Percentiles rank a stretch among this genome's conserved stretches.
phyloP scores from a whole-genome alignment of 1,284 basidiomycete genomes.

The Peniophora sp. region DNA sequence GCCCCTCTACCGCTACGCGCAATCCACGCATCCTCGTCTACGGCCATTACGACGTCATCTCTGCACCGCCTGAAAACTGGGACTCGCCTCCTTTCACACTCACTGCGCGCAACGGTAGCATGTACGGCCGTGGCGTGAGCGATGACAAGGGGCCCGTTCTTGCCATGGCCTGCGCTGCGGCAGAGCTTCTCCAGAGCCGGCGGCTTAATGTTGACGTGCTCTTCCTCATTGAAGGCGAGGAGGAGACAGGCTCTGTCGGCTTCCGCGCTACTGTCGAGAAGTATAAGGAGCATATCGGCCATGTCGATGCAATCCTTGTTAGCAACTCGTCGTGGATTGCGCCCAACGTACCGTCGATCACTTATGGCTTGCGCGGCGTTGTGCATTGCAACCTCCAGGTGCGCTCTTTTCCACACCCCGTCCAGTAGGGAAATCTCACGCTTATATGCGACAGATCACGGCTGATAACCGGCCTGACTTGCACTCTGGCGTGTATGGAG shows the following conservation, averaged over 20 bases:
- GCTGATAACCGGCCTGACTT: slow-evolving; percentile 60
- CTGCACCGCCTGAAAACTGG: slow-evolving; percentile 73
- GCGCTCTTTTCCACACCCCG: slow-evolving; percentile 8
- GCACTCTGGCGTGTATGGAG: slow-evolving; percentile 92
- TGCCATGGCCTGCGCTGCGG: slow-evolving; percentile 85
- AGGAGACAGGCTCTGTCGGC: slow-evolving; percentile 86
- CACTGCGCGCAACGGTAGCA: slow-evolving; percentile 82
- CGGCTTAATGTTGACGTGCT: slow-evolving; percentile 83
- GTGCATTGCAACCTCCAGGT: slow-evolving; percentile 77
- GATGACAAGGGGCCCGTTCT: slow-evolving; percentile 94
- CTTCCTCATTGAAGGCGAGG: slow-evolving; percentile 92
- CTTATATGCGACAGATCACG: slow-evolving; percentile 39
- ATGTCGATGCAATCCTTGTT: slow-evolving; percentile 81
- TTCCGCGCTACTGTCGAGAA: slow-evolving; percentile 71
- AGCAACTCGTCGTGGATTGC: slow-evolving; percentile 98
- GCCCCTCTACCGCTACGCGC: slow-evolving; percentile 34
- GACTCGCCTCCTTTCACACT: slow-evolving; percentile 80
- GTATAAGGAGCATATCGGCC: slow-evolving; percentile 76
- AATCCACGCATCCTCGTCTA: slow-evolving; percentile 81
- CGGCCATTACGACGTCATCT: slow-evolving; percentile 92
- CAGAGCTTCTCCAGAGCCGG: slow-evolving; percentile 66
- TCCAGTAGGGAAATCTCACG: neutral
- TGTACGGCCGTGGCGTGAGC: slow-evolving; percentile 89
- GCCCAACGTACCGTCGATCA: slow-evolving; percentile 91
- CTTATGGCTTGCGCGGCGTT: slow-evolving; percentile 91